A percentile compares a stretch with the other conserved stretches of the same genome.
Conservation (phyloP, 345 rosid species). For the Cardamine chenopodiifolia region DNA sequence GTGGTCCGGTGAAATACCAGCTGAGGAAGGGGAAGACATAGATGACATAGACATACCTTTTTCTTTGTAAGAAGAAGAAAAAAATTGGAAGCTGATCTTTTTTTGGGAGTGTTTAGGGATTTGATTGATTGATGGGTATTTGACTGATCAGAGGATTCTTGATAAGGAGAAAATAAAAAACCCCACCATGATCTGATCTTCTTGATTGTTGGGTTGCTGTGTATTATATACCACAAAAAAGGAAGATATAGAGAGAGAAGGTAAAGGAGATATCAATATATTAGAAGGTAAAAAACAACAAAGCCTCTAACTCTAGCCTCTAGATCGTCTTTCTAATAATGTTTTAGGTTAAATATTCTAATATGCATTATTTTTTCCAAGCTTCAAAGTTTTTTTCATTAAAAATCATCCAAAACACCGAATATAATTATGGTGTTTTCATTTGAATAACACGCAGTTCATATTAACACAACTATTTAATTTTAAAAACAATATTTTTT, state of each 20-base stretch:
- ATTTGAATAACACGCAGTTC: neutral
- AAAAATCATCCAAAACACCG: neutral
- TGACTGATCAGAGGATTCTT: conserved; percentile 64
- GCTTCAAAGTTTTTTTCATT: neutral
- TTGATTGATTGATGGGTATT: conserved; percentile 70
- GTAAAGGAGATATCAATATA: conserved; percentile 46
- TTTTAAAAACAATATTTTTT: no score
- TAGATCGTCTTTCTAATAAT: conserved; percentile 37
- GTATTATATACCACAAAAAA: conserved; percentile 42
- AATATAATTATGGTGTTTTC: neutral
- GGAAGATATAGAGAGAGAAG: conserved; percentile 32
- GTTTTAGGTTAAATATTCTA: conserved; percentile 4
- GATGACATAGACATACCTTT: conserved; percentile 37
- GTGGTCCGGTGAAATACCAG: conserved; percentile 87
- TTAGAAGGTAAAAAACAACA: conserved; percentile 19
- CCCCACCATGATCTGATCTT: conserved; percentile 63
- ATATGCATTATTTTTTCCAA: neutral
- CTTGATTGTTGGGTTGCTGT: conserved; percentile 63
- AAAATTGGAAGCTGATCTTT: conserved; percentile 34
- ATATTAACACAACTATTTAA: neutral
- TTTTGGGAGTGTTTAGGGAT: conserved; percentile 52
- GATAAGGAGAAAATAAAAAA: conserved; percentile 52
- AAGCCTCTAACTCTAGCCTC: conserved; percentile 20
- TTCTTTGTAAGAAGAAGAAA: conserved; percentile 29
- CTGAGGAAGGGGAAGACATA: conserved; percentile 69